Percentiles rank a stretch among this genome's conserved stretches.
Conservation (phyloP, 768 basidiomycete genomes). For the Lentinula raphanica region DNA sequence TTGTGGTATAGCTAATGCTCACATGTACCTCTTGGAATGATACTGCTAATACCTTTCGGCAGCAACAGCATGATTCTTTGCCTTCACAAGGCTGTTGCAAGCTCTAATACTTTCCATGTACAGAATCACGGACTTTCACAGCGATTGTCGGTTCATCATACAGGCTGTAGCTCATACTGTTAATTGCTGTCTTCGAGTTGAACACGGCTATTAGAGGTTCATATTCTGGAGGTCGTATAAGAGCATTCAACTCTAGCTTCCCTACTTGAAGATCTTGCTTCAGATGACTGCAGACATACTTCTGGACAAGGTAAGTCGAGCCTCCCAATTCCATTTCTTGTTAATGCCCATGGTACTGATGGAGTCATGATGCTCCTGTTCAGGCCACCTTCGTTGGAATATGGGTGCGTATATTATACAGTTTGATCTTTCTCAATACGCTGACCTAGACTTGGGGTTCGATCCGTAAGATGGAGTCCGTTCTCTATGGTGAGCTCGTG, state of each 20-base stretch:
- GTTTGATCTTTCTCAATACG: not conserved
- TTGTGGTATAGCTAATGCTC: too few species aligned
- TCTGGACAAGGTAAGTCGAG: not conserved
- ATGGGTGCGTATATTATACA: not conserved
- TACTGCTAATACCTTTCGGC: too few species aligned
- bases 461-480: not conserved
- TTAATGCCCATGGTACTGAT: too few species aligned
- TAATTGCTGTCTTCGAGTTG: not conserved
- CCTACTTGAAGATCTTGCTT: not conserved
- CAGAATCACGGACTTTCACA: too few species aligned
- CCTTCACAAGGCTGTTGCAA: too few species aligned
- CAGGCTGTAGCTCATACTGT: not conserved
- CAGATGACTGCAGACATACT: not conserved
- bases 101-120: too few species aligned
- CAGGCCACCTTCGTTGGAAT: not conserved
- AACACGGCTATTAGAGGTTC: not conserved
- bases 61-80: too few species aligned
- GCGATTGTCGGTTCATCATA: too few species aligned
- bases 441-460: not conserved
- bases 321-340: too few species aligned
- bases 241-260: not conserved
- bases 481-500: not conserved
- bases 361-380: not conserved
- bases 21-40: too few species aligned
- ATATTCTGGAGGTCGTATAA: not conserved